Evolutionary conservation across 2,329 filamentous ascomycete species (phyloP), one percentile per base, ranked within the genome.

Genomic region (Xylariaceae sp.): DNA sequence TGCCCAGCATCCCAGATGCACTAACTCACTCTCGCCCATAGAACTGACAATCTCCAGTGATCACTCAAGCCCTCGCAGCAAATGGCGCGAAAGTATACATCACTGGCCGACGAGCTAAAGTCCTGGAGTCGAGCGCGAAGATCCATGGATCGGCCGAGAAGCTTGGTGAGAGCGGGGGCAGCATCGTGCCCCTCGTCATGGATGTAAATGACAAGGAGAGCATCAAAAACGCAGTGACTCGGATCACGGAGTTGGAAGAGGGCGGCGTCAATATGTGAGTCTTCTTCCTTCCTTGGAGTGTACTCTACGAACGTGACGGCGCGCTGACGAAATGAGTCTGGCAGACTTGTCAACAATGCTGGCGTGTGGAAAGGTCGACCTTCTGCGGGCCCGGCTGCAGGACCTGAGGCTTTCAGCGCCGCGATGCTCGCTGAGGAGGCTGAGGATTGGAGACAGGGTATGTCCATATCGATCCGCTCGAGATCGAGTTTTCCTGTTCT

Each of bases 191-290:
- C 59, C 68, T 65, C 31, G 53, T 48, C 9, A 63, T 73, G 51
- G 76, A 80, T 55, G 71, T 78, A 35, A 75, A 72, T 53, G 70
- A 71, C 15, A 81, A 81, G 55, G 68, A 75, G 10, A 76, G 77
- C 39, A 68, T 76, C 18, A 67, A 71, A 52, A 66, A 65, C 10
- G 63, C 78, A 9, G 74, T 73, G 44, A 71, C 75, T 54, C 73
- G 80, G 61, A 70, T 81, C 52, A 68, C 73, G 58, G 73, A 27
- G 22, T 27, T 75, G 49, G 73, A 74, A 51, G 78, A 81, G 57
- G 67, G 72, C 1, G 71, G 74, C 4, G 74, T 82, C 30, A 75
- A 81, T 48, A 60, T 82, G 41, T 65, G 39, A 55, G 61, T 53
- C 11, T 7, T 31, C n/a, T 39, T 42, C 14, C 35, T 31, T 7